These are phyloP conservation scores for Taiozyma sp. DNA, from an alignment of 1,139 yeast species.

Conservation along the genomic window DNA sequence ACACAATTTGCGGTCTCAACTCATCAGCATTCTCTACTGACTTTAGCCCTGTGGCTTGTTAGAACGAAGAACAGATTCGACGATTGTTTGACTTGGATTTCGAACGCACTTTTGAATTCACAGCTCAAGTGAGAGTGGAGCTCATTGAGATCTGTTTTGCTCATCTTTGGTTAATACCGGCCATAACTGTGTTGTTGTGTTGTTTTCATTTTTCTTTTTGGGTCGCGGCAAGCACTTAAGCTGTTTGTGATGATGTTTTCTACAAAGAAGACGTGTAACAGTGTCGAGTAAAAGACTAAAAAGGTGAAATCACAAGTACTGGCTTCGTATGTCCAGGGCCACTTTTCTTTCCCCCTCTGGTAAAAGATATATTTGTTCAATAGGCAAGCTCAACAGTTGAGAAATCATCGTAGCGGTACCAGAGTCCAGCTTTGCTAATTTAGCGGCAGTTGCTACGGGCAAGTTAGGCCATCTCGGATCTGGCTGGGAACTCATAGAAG, in stretches of 20 bases:
- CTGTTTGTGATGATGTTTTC: not conserved
- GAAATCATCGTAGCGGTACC: constrained; percentile 62
- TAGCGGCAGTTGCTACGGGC: constrained; percentile 44
- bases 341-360: constrained; percentile 59
- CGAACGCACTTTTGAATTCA: not conserved
- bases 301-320: constrained; percentile 36
- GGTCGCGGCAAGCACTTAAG: too few relatives aligned
- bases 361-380: constrained; percentile 48
- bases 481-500: not conserved
- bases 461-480: constrained; percentile 42
- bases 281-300: not conserved
- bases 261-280: not conserved
- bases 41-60: not conserved
- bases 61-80: not conserved
- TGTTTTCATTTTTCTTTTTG: not conserved
- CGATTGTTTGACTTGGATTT: not conserved
- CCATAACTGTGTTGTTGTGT: not conserved
- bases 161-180: not conserved
- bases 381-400: constrained; percentile 56
- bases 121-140: not conserved
- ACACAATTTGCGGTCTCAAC: not conserved
- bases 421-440: constrained; percentile 42
- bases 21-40: not conserved
- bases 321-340: constrained; percentile 55
- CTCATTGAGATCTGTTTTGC: not conserved